Evolutionary conservation across 2,329 filamentous ascomycete species (phyloP), one percentile per base, ranked within the genome.

Genomic region (Apiospora malaysiana): DNA sequence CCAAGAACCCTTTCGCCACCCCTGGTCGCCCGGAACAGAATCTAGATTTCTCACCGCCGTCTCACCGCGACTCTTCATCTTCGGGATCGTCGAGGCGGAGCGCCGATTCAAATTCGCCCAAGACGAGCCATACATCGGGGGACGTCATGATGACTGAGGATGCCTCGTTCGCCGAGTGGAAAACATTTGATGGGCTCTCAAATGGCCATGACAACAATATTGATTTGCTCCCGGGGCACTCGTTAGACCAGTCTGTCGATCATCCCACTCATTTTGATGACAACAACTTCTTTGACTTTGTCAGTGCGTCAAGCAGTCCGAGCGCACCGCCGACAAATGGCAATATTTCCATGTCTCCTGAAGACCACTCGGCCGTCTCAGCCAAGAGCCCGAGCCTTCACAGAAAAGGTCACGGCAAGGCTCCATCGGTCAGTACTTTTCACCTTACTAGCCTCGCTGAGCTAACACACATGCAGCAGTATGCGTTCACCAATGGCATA

Each of bases 251-350:
- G 9, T 70, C 72, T 23, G 72, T 75, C 37, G 75, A 76, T 40
- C 72, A 74, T 71, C 72, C 78, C 59, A 73, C 78, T 23, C 69
- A 73, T 66, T 73, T 79, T n/a, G 74, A 79, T 23, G 79, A 80
- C 70, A 85, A 86, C 71, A 82, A 82, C 74, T 83, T 83, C 68
- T 89, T 90, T 74, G 86, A 89, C 73, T 90, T 91, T 76, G 85
- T 87, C 21, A 89, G 87, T 74, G 86, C 86, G 10, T 86, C 87
- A 1, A 89, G 85, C 74, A 91, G 88, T 72, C 88, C 89, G 7
- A 85, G 83, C 70, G 82, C 80, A 10, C 73, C 74, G 2, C 63
- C 47, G 32, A 68, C 72, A 42, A 75, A 72, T 70, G 73, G 69
- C 45, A 70, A 68, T 67, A 40, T 40, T 14, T 69, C 70, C 4